A percentile compares a stretch with the other conserved stretches of the same genome.
These are phyloP conservation scores for Neonectria ditissima DNA, from an alignment of 2,329 filamentous ascomycete species.

Conservation along the genomic window DNA sequence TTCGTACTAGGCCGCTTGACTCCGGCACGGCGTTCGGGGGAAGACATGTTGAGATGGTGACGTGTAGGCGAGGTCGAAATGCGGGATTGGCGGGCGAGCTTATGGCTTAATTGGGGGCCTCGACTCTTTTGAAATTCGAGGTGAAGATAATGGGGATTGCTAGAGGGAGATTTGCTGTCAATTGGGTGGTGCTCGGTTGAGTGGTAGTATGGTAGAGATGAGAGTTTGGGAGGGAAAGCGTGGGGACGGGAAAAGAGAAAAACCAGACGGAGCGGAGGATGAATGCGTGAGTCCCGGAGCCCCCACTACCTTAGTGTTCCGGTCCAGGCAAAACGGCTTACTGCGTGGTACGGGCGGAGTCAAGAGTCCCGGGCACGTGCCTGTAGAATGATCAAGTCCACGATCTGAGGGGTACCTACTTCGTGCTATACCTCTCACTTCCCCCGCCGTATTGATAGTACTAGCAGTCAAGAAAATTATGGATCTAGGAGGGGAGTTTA, in stretches of 20 bases:
- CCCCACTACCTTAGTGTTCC: not conserved
- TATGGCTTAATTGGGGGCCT: not conserved
- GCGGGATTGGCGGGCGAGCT: constrained; percentile 10
- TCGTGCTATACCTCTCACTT: not conserved
- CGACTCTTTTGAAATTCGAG: not conserved
- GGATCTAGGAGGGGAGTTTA: not conserved
- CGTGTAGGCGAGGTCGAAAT: constrained; percentile 24
- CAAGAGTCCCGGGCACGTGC: not conserved
- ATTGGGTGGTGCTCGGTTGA: not conserved
- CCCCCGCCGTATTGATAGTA: not conserved
- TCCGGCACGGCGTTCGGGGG: constrained; percentile 55
- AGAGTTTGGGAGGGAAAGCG: not conserved
- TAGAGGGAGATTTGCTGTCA: not conserved
- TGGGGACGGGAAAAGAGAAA: constrained; percentile 14
- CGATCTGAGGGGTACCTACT: too few relatives aligned
- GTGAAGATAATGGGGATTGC: not conserved
- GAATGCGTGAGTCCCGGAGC: not conserved
- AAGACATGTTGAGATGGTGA: constrained; percentile 50
- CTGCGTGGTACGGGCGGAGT: not conserved
- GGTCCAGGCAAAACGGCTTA: not conserved
- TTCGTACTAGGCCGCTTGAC: constrained; percentile 59
- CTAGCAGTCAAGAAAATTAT: not conserved
- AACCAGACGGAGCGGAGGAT: constrained; percentile 8
- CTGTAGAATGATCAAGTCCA: not conserved
- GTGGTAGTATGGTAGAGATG: not conserved